Base-by-base conservation (phyloP, 176 grass and related monocot species). In the Bromus sterilis region DNA sequence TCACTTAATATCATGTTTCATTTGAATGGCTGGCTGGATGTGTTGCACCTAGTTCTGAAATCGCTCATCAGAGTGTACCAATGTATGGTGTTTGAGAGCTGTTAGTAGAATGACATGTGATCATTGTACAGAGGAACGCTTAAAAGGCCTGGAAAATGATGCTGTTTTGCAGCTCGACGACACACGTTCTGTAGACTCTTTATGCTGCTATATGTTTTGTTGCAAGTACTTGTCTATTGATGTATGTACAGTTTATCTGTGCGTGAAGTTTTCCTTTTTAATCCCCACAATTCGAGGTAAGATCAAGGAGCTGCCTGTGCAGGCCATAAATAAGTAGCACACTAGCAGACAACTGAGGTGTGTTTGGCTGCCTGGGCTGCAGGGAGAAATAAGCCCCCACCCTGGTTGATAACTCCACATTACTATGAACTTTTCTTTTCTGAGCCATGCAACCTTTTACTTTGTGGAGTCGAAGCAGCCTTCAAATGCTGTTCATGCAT, bases 81-180 rank as follows among this genome's bases (percentile, higher is more conserved):
- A 36, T 56, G 61, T 71, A 64, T 86, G 78, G 88, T 82, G 58
- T 86, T 66, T 84, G 36, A 84, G 56, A 60, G 40, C 68, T 79
- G 60, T 84, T 83, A 42, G 84, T 79, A 64, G 89, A 84, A 84
- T 71, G 80, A 67, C 71, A 84, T 87, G 80, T 76, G 49, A 84
- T 87, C 81, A 80, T 65, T 87, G 89, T 91, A 91, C 77, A 87
- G 81, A 84, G 66, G 55, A 80, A 67, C 66, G 61, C 59, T 74
- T 74, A 78, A 72, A 82, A 71, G 58, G 13, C 15, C 75, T 67
- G 66, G 46, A 79, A 83, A 83, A 75, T 88, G 66, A 82, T 74
- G 74, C 32, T 82, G 78, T 90, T 85, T 48, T 74, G 44, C 66
- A 66, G 57, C 65, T 89, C 41, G 29, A 34, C 34, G 66, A 84